These are phyloP conservation scores for Hymenoscyphus infarciens DNA, from an alignment of 2,329 filamentous ascomycete genomes.

Conservation along the genomic window DNA sequence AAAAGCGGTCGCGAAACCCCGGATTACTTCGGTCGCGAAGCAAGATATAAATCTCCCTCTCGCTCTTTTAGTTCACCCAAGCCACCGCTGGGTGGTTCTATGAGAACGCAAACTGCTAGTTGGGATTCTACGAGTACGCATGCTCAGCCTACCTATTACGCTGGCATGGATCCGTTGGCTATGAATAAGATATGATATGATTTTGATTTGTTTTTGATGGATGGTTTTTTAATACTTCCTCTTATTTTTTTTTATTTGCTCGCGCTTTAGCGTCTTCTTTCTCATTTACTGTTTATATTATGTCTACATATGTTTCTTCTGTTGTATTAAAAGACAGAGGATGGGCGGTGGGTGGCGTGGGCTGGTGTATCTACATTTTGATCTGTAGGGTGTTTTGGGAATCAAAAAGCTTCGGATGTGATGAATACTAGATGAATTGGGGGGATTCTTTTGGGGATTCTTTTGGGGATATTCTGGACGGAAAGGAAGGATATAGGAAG, in stretches of 20 bases:
- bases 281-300: conserved; percentile 18
- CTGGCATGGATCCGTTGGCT: conserved; percentile 29
- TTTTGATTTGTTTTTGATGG: not conserved
- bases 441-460: too few species aligned
- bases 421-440: not conserved
- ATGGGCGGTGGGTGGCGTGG: not conserved
- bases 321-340: not conserved
- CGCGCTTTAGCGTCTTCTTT: conserved; percentile 26
- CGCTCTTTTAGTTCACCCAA: conserved; percentile 47
- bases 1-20: conserved; percentile 33
- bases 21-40: conserved; percentile 42
- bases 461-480: not conserved
- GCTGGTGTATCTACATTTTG: not conserved
- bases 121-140: conserved; percentile 30
- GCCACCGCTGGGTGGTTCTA: conserved; percentile 33
- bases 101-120: not conserved
- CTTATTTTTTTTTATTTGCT: conserved; percentile 8
- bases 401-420: not conserved
- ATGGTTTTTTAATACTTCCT: conserved; percentile 7
- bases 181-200: conserved; percentile 34
- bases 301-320: not conserved
- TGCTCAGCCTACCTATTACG: conserved; percentile 22
- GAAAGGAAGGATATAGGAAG: not conserved
- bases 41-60: conserved; percentile 44
- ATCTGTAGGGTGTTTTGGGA: not conserved